Evolutionary conservation across 169 alveolate species (phyloP).

Genomic region (Cystoisospora suis): DNA sequence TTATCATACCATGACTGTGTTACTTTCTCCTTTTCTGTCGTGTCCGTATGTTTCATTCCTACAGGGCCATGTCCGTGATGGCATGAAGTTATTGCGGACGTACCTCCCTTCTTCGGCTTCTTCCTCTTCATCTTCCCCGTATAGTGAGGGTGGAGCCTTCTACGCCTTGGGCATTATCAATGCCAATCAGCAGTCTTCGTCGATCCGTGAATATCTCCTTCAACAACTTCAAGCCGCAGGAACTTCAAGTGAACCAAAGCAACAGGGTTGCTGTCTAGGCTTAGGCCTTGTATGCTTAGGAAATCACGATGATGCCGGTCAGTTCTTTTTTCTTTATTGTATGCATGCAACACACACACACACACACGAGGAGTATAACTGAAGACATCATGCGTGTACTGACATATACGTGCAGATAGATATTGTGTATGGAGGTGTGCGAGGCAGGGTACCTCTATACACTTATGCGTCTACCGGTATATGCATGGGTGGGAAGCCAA

Average conservation of each 20-base stretch:
- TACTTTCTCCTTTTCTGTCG: too few relatives aligned
- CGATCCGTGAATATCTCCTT: conserved; percentile 79
- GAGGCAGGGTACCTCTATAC: too few relatives aligned
- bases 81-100: conserved; percentile 26
- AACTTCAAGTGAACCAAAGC: conserved; percentile 84
- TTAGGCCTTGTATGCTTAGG: conserved; percentile 94
- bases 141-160: conserved; percentile 96
- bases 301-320: conserved; percentile 76
- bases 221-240: conserved; percentile 79
- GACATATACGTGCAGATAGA: too few relatives aligned
- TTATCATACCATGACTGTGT: too few relatives aligned
- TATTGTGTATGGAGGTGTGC: too few relatives aligned
- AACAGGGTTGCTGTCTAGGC: conserved; percentile 98
- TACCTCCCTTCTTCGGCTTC: conserved; percentile 63
- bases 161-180: conserved; percentile 96
- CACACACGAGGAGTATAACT: too few relatives aligned
- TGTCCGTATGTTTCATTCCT: background rate
- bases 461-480: too few relatives aligned
- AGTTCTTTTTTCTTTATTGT: too few relatives aligned
- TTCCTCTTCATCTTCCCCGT: conserved; percentile 61
- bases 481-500: too few relatives aligned
- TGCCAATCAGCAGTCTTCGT: conserved; percentile 86
- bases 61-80: conserved; percentile 40
- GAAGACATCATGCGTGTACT: too few relatives aligned
- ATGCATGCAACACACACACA: too few relatives aligned